Conservation (phyloP, 495 filamentous ascomycete species). For the Penicillium macrosclerotiorum region DNA sequence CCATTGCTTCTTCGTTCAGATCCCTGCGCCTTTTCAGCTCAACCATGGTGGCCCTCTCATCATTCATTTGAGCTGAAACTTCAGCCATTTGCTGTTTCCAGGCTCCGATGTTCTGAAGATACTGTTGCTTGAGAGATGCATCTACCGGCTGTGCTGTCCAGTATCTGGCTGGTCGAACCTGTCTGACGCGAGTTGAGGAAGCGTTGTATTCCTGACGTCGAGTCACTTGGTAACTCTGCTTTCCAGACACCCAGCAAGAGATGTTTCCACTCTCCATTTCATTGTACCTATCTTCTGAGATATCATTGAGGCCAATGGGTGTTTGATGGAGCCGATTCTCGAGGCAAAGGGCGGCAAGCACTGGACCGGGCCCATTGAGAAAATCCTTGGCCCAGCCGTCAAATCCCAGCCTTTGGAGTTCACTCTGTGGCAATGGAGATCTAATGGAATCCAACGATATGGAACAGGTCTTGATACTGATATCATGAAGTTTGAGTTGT, state of each 20-base stretch:
- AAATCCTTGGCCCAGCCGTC: slow-evolving; percentile 77
- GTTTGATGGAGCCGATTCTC: slow-evolving; percentile 64
- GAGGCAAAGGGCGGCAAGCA: slow-evolving; percentile 81
- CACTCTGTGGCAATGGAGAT: slow-evolving; percentile 51
- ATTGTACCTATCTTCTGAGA: slow-evolving; percentile 62
- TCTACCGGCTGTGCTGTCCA: slow-evolving; percentile 83
- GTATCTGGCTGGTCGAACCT: slow-evolving; percentile 52
- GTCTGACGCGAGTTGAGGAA: slow-evolving; percentile 59
- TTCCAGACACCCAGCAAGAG: slow-evolving; percentile 61
- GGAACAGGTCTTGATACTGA: slow-evolving; percentile 60
- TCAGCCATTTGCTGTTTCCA: slow-evolving; percentile 43
- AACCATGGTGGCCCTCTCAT: slow-evolving; percentile 35
- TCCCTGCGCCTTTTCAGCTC: slow-evolving; percentile 29
- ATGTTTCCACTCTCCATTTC: slow-evolving; percentile 46
- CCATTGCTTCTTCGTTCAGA: slow-evolving; percentile 35
- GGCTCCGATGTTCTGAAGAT: slow-evolving; percentile 42
- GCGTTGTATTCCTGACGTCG: slow-evolving; percentile 72
- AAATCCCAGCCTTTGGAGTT: slow-evolving; percentile 62
- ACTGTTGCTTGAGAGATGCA: slow-evolving; percentile 50
- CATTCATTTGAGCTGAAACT: slow-evolving; percentile 31
- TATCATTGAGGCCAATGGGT: slow-evolving; percentile 59
- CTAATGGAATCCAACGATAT: slow-evolving; percentile 48
- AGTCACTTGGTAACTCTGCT: slow-evolving; percentile 54
- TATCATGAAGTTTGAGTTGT: slow-evolving; percentile 58
- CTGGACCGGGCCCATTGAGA: slow-evolving; percentile 76